A percentile compares a stretch with the other conserved stretches of the same genome.
Evolutionary conservation across 2,329 filamentous ascomycete species (phyloP).

Genomic region (Coniochaeta hoffmannii): DNA sequence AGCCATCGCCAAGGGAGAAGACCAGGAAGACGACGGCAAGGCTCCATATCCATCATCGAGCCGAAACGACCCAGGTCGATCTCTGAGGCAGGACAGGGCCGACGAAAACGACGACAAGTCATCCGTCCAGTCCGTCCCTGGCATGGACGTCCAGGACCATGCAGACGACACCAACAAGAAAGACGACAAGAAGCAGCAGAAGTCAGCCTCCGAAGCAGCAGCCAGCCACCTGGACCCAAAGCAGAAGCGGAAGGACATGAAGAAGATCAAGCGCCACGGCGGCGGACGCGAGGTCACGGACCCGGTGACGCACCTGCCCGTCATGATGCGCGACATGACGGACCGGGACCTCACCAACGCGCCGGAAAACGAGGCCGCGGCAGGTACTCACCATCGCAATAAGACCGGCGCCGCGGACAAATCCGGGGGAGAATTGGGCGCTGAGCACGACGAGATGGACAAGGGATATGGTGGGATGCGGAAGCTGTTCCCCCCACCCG

Average conservation of each 20-base stretch:
- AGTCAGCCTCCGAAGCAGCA: conserved; percentile 27
- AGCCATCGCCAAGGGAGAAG: conserved; percentile 26
- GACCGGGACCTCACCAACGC: conserved; percentile 46
- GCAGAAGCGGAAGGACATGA: conserved; percentile 40
- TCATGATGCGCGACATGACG: conserved; percentile 62
- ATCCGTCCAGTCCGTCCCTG: background rate
- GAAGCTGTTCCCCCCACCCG: conserved; percentile 39
- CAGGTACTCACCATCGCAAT: conserved; percentile 27
- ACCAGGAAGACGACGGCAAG: conserved; percentile 17
- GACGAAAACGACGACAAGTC: conserved; percentile 6
- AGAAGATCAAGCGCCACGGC: conserved; percentile 33
- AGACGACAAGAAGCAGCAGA: conserved; percentile 15
- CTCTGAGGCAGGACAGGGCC: conserved; percentile 5
- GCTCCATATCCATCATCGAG: conserved; percentile 29
- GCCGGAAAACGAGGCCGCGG: conserved; percentile 26
- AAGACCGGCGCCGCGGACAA: conserved; percentile 33
- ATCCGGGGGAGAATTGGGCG: conserved; percentile 26
- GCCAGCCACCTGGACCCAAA: conserved; percentile 33
- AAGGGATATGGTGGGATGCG: conserved; percentile 32
- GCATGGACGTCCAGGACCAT: conserved; percentile 7
- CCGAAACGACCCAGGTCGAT: conserved; percentile 18
- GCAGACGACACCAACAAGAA: conserved; percentile 10
- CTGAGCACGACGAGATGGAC: conserved; percentile 28
- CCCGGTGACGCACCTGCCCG: conserved; percentile 63
- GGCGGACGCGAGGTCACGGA: conserved; percentile 61